Conservation (phyloP, 2,329 filamentous ascomycete genomes). For the Ophiostoma angusticollis region DNA sequence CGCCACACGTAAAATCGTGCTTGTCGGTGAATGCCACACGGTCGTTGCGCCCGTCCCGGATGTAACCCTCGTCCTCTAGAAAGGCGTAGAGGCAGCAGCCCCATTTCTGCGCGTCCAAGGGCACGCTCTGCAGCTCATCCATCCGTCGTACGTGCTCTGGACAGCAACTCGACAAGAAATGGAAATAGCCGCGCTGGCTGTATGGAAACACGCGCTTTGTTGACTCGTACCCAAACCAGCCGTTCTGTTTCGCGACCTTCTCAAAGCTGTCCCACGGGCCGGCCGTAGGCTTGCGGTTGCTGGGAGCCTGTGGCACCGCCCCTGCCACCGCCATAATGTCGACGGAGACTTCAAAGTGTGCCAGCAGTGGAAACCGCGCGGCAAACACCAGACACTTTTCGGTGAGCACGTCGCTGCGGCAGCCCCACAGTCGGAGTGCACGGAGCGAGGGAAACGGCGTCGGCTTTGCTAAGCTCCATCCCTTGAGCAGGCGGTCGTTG, state of each 20-base stretch:
- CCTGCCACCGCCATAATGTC: constrained; percentile 14
- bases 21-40: neutral
- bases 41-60: neutral
- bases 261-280: neutral
- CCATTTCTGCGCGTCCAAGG: neutral
- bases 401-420: constrained; percentile 19
- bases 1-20: too few relatives aligned
- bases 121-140: neutral
- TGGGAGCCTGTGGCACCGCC: neutral
- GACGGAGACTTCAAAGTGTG: constrained; percentile 28
- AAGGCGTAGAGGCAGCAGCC: constrained; percentile 6
- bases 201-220: neutral
- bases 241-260: too few relatives aligned
- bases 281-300: neutral
- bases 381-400: constrained; percentile 28
- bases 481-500: constrained; percentile 32
- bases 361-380: constrained; percentile 30
- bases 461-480: constrained; percentile 27
- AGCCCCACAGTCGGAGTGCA: constrained; percentile 27
- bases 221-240: neutral
- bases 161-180: too few relatives aligned
- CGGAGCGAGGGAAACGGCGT: constrained; percentile 34
- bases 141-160: too few relatives aligned
- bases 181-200: too few relatives aligned
- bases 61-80: neutral